A percentile compares a stretch with the other conserved stretches of the same genome.
These are phyloP conservation scores for Phoma herbarum DNA, from an alignment of 2,329 filamentous ascomycete genomes.

Conservation along the genomic window DNA sequence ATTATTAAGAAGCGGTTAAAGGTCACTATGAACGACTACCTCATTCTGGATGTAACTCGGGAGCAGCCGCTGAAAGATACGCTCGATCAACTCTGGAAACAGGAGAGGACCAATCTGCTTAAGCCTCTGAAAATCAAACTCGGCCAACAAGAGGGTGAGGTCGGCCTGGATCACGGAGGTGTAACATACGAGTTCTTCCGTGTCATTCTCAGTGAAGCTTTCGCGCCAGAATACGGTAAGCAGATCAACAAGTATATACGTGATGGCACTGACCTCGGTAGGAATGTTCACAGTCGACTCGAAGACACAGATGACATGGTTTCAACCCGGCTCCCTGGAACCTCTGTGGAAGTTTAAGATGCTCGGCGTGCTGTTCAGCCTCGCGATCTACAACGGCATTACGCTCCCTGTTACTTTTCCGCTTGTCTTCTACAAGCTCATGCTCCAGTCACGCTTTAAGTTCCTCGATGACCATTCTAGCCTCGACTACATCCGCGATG, in stretches of 20 bases:
- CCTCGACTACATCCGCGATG: conserved; percentile 82
- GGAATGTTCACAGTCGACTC: conserved; percentile 81
- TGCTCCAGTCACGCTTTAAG: conserved; percentile 74
- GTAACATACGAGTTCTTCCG: conserved; percentile 98
- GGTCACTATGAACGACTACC: conserved; percentile 50
- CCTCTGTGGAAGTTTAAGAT: conserved; percentile 91
- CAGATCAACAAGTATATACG: not conserved
- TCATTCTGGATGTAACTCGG: conserved; percentile 57
- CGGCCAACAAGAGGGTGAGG: conserved; percentile 80
- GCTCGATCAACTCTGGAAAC: conserved; percentile 88
- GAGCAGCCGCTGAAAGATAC: conserved; percentile 54
- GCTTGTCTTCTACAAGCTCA: conserved; percentile 79
- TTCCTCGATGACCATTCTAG: conserved; percentile 49
- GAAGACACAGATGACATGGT: conserved; percentile 84
- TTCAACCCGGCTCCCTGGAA: conserved; percentile 81
- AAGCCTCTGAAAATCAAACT: conserved; percentile 89
- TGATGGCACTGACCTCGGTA: conserved; percentile 32
- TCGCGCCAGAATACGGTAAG: conserved; percentile 77
- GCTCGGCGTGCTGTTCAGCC: conserved; percentile 83
- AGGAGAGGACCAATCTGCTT: conserved; percentile 81
- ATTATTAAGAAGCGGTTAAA: conserved; percentile 46
- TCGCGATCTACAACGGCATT: conserved; percentile 92
- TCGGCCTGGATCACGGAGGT: conserved; percentile 91
- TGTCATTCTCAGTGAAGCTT: conserved; percentile 78
- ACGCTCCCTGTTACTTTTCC: conserved; percentile 92